Conservation (phyloP, 768 basidiomycete species). For the Macrocybe gigantea region DNA sequence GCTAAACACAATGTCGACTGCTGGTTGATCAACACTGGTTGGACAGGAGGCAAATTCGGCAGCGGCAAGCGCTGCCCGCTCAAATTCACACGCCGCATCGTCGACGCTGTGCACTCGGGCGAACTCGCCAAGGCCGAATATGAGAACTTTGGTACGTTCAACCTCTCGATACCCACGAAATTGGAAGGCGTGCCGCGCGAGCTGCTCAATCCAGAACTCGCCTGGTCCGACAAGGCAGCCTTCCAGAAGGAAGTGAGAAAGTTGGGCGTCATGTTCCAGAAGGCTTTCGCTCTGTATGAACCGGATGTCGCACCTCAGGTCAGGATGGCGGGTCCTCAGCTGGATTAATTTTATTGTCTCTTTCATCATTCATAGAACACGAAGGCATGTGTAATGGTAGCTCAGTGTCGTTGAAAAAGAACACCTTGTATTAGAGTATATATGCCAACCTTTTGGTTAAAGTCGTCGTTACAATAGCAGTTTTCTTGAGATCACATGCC, state of each 20-base stretch:
- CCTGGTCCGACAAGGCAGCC: conserved; percentile 86
- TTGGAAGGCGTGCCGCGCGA: conserved; percentile 88
- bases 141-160: conserved; percentile 81
- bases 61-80: conserved; percentile 92
- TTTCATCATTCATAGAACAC: no score
- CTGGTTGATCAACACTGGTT: conserved; percentile 99
- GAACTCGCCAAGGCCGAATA: conserved; percentile 82
- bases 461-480: no score
- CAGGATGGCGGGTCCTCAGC: conserved; percentile 70
- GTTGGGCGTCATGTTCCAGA: conserved; percentile 89
- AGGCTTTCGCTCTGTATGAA: conserved; percentile 91
- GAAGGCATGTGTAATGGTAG: no score
- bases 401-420: no score
- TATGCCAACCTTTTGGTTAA: no score
- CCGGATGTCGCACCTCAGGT: conserved; percentile 79
- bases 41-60: conserved; percentile 93
- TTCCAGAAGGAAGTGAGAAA: conserved; percentile 87
- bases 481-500: no score
- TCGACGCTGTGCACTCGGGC: conserved; percentile 95
- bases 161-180: conserved; percentile 75
- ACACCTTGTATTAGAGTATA: no score
- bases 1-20: conserved; percentile 82
- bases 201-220: conserved; percentile 80
- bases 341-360: conserved; percentile 5
- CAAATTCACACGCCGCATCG: conserved; percentile 91